Evolutionary conservation across 805 yeast genomes (phyloP), one percentile per base, ranked within the genome.

Genomic region (Hanseniaspora occidentalis): DNA sequence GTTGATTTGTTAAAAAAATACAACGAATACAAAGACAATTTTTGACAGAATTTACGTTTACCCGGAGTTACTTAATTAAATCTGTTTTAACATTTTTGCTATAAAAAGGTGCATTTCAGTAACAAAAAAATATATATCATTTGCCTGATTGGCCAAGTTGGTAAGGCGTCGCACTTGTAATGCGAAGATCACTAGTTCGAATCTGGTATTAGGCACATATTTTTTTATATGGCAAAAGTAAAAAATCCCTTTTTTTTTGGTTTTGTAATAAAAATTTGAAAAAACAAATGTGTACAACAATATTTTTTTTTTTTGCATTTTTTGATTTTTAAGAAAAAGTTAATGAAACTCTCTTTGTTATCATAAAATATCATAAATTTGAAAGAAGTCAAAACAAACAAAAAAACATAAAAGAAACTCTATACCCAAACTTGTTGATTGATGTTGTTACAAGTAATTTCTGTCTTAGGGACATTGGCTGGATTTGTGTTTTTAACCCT

Each of bases 81-180:
- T n/a, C n/a, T n/a, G n/a, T n/a, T n/a, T n/a, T n/a, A n/a, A n/a
- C n/a, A n/a, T n/a, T n/a, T n/a, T n/a, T n/a, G n/a, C n/a, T n/a
- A n/a, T n/a, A 18, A 10, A 14, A 21, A 18, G 33, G 27, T 14
- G 22, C 25, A 19, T 14, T 39, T 38, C 43, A 43, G 8, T 4
- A 25, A 25, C 29, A 25, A 7, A 25, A 25, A 5, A 25, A 25
- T 13, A 25, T 14, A 25, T 14, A 25, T 13, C 4, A 14, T 42
- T 39, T 38, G 95, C 95, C 95, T 73, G 77, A 75, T 84, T 84
- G 84, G 95, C 95, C 84, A 83, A 84, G 95, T 82, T 40, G 95
- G 95, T 84, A 84, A 92, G 84, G 94, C 94, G 94, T 82, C 81
- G 95, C 95, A 84, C 95, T 84, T 84, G 95, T 84, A 84, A 82